Percentiles rank a stretch among this genome's conserved stretches.
These are phyloP conservation scores for Mortierella sp. DNA, from an alignment of 371 early-diverging fungal species.

Conservation along the genomic window DNA sequence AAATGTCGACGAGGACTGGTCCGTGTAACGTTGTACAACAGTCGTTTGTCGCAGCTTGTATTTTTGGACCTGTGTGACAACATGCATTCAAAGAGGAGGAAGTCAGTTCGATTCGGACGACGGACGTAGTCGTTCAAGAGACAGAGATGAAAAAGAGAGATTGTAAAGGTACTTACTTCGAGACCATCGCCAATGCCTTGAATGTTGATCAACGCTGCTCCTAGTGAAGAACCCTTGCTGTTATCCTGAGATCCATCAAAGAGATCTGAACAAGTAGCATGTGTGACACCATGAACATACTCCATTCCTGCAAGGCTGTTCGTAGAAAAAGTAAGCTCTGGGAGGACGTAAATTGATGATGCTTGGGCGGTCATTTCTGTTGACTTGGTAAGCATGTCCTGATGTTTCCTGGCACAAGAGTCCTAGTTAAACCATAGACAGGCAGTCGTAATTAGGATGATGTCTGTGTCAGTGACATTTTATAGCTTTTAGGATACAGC, in stretches of 20 bases:
- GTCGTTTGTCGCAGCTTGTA: constrained; percentile 1
- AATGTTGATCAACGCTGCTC: constrained; percentile 15
- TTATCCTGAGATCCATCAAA: background rate
- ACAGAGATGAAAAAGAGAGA: background rate
- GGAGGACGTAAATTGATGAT: background rate
- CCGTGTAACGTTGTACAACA: background rate
- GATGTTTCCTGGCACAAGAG: background rate
- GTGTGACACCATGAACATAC: constrained; percentile 7
- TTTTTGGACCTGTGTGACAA: background rate
- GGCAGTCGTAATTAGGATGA: too few species aligned
- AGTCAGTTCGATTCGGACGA: background rate
- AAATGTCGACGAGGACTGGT: background rate
- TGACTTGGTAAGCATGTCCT: background rate
- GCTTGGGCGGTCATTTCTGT: background rate
- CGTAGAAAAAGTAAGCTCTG: background rate
- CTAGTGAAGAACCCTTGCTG: background rate
- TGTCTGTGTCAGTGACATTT: background rate
- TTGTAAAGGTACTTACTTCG: background rate
- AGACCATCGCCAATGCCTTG: constrained; percentile 18
- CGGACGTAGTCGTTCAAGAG: too few species aligned
- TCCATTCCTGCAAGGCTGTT: background rate
- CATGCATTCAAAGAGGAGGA: background rate
- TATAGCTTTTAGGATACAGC: background rate
- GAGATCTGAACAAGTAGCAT: background rate
- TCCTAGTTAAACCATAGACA: background rate